Base-by-base conservation (phyloP, 2,329 filamentous ascomycete genomes). In the Fusarium stilboides region DNA sequence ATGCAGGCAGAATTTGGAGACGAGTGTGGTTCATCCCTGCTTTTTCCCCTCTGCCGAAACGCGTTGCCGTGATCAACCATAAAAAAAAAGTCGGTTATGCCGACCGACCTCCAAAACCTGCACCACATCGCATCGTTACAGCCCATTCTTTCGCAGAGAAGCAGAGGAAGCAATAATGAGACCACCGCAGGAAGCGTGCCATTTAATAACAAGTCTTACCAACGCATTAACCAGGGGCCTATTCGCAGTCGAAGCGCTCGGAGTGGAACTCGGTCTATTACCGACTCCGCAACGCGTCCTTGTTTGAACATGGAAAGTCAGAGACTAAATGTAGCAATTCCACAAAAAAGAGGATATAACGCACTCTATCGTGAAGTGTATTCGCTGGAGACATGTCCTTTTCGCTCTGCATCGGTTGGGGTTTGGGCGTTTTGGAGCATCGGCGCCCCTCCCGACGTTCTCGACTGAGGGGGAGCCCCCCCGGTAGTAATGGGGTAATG, bases 401-500 rank as follows among this genome's bases (percentile, higher is more conserved):
- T 31, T 31, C 10, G 28, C 28, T 49, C 14, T 36, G 34, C 14
- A 15, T 36, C 15, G 34, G 34, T 58, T 58, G 55, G 40, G 42
- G 36, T 45, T 62, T 57, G 28, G 57, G 51, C 59, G 37, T 51
- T 63, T 63, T 50, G 59, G 52, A 57, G 51, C 43, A 68, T 42
- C 57, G 63, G 63, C 42, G 20, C 31, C 36, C 34, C 36, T 57
- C 50, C 64, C 57, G 53, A 50, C n/a, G 15, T 17, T 34, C 47
- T 31, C 15, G 51, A 51, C 54, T 65, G 39, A 50, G 47, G 43
- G 20, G 34, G 33, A 28, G 22, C 15, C 15, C 36, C 15, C 15
- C 36, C 19, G 22, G 14, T 36, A 50, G 20, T 36, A 49, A 68
- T 54, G 52, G 64, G 65, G 56, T 68, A 67, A 68, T 69, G 22